Conservation (phyloP, 768 basidiomycete genomes). For the Xerocomus brunneocitrinus region DNA sequence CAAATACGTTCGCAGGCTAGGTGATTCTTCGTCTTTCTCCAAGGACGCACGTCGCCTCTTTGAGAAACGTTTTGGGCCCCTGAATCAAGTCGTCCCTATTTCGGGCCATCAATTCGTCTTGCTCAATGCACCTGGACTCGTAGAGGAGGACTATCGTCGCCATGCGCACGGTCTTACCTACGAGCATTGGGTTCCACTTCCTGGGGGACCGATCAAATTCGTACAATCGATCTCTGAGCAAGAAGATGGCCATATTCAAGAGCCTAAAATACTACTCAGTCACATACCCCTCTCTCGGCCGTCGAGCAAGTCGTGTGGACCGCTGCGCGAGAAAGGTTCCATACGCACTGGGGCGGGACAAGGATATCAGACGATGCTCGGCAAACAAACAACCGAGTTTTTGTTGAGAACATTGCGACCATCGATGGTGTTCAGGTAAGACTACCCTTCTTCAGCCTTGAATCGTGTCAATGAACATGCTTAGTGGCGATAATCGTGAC, state of each 20-base stretch:
- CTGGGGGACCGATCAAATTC: conserved; percentile 56
- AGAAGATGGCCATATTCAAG: conserved; percentile 14
- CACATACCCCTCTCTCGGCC: conserved; percentile 84
- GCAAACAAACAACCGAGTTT: conserved; percentile 73
- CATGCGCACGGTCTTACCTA: conserved; percentile 46
- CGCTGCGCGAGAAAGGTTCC: conserved; percentile 63
- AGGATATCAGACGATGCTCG: conserved; percentile 80
- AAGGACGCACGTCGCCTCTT: conserved; percentile 57
- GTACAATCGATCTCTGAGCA: conserved; percentile 42
- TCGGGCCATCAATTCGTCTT: conserved; percentile 70
- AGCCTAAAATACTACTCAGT: conserved; percentile 58
- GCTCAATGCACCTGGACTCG: conserved; percentile 72
- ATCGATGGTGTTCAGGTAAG: conserved; percentile 65
- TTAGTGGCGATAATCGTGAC: conserved; percentile 86
- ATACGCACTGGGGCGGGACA: conserved; percentile 74
- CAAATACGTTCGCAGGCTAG: conserved; percentile 41
- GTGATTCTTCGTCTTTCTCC: conserved; percentile 47
- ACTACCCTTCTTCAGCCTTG: not conserved
- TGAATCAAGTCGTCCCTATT: conserved; percentile 58
- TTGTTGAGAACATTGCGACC: conserved; percentile 67
- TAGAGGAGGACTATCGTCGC: conserved; percentile 77
- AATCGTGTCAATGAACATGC: not conserved
- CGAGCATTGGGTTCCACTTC: conserved; percentile 51
- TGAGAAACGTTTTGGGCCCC: conserved; percentile 57
- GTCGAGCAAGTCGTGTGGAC: conserved; percentile 73